Percentiles rank a stretch among this genome's conserved stretches.
Evolutionary conservation across 2,329 filamentous ascomycete genomes (phyloP).

Genomic region (Tolypocladium pustulatum): DNA sequence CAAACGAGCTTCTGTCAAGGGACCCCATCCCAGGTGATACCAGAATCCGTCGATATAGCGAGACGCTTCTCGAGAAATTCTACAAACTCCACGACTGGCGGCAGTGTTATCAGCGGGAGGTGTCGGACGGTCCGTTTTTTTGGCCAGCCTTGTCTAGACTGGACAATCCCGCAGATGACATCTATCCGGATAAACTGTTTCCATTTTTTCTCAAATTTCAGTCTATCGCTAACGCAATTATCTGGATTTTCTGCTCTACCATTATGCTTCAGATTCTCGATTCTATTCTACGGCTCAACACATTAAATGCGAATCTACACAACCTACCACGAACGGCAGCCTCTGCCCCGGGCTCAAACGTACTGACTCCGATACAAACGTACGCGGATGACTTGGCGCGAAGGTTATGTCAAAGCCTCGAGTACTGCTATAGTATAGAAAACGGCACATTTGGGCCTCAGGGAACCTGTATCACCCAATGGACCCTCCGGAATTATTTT

Average conservation of each 20-base stretch:
- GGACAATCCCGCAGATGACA: not conserved
- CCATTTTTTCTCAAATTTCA: not conserved
- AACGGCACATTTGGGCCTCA: not conserved
- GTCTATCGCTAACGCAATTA: not conserved
- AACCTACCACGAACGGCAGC: not conserved
- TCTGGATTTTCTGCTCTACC: not conserved
- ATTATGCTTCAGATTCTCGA: not conserved
- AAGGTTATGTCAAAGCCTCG: not conserved
- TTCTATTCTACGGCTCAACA: not conserved
- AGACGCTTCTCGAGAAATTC: not conserved
- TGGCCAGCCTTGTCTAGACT: not conserved
- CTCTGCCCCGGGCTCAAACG: not conserved
- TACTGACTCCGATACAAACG: not conserved
- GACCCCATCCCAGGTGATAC: not conserved
- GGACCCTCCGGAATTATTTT: not conserved
- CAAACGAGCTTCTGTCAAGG: not conserved
- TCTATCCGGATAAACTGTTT: not conserved
- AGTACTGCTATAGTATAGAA: not conserved
- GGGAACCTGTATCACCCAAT: not conserved
- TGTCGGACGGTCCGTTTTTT: not conserved
- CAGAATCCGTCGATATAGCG: not conserved
- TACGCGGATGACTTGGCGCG: not conserved
- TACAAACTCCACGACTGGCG: not conserved
- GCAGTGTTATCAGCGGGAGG: not conserved
- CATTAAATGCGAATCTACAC: not conserved